Evolutionary conservation across 345 rosid genomes (phyloP).

Genomic region (Passiflora organensis): DNA sequence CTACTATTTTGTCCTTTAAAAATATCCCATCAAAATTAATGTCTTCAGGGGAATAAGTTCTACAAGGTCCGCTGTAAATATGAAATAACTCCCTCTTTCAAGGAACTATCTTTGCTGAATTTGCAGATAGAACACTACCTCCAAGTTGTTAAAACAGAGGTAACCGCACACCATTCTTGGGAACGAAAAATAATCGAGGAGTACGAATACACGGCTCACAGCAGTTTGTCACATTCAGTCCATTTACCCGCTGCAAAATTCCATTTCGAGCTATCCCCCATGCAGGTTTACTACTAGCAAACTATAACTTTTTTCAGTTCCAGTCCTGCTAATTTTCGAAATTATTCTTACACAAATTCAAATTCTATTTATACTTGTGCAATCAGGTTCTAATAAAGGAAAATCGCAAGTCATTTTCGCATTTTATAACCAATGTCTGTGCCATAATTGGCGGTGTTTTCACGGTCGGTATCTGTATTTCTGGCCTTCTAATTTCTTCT

Average conservation of each 20-base stretch:
- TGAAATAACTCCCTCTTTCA: not conserved
- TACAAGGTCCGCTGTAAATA: too few species aligned
- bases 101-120: not conserved
- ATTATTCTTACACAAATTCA: not conserved
- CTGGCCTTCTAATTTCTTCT: not conserved
- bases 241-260: conserved; percentile 79
- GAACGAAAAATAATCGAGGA: conserved; percentile 56
- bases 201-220: conserved; percentile 95
- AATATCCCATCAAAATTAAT: too few species aligned
- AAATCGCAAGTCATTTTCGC: conserved; percentile 75
- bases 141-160: conserved; percentile 92
- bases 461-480: conserved; percentile 59
- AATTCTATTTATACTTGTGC: not conserved
- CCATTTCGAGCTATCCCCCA: conserved; percentile 97
- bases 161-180: conserved; percentile 39
- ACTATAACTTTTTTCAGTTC: not conserved
- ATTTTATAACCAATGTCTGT: conserved; percentile 88
- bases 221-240: conserved; percentile 70
- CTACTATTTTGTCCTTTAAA: too few species aligned
- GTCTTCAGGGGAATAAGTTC: too few species aligned
- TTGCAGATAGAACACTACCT: conserved; percentile 97
- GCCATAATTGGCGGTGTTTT: conserved; percentile 98
- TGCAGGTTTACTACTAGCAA: conserved; percentile 69
- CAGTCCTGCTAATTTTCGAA: not conserved
- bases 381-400: conserved; percentile 79